Conservation (phyloP, 75 land plant species). For the Selaginella moellendorffii region DNA sequence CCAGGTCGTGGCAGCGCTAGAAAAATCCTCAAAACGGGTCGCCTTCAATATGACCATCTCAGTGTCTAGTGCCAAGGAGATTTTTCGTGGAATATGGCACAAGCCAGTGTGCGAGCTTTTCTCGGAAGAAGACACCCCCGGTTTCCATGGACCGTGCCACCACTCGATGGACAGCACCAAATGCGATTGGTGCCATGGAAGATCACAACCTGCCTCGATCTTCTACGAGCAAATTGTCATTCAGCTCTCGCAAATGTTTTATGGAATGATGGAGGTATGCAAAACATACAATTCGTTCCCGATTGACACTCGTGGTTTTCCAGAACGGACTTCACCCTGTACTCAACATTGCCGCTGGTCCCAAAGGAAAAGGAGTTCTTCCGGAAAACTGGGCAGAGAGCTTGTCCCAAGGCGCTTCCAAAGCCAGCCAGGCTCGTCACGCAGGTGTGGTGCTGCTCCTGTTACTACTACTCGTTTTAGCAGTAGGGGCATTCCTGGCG, state of each 20-base stretch:
- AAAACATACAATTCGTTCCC: too few species aligned
- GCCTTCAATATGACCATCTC: slow-evolving; percentile 19
- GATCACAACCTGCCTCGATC: slow-evolving; percentile 2
- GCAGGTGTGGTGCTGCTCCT: too few species aligned
- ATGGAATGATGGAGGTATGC: too few species aligned
- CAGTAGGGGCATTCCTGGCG: too few species aligned
- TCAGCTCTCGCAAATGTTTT: slow-evolving; percentile 23
- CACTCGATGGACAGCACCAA: background rate
- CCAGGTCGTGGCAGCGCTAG: slow-evolving; percentile 13
- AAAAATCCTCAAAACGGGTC: slow-evolving; percentile 4
- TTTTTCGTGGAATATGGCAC: slow-evolving; percentile 23
- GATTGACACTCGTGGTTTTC: too few species aligned
- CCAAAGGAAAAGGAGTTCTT: too few species aligned
- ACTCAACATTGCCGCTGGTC: too few species aligned
- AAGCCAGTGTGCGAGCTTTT: slow-evolving; percentile 30
- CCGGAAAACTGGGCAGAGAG: too few species aligned
- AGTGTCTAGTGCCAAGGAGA: slow-evolving; percentile 24
- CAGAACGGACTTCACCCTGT: too few species aligned
- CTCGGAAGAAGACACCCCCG: slow-evolving; percentile 20
- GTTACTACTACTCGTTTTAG: too few species aligned
- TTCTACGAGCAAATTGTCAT: slow-evolving; percentile 17
- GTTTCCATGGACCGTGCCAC: slow-evolving; percentile 19
- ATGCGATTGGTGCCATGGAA: slow-evolving; percentile 25
- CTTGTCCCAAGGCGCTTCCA: too few species aligned
- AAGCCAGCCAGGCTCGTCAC: too few species aligned